These are phyloP conservation scores for Ganoderma leucocontextum DNA, from an alignment of 1,284 basidiomycete species.

Conservation along the genomic window DNA sequence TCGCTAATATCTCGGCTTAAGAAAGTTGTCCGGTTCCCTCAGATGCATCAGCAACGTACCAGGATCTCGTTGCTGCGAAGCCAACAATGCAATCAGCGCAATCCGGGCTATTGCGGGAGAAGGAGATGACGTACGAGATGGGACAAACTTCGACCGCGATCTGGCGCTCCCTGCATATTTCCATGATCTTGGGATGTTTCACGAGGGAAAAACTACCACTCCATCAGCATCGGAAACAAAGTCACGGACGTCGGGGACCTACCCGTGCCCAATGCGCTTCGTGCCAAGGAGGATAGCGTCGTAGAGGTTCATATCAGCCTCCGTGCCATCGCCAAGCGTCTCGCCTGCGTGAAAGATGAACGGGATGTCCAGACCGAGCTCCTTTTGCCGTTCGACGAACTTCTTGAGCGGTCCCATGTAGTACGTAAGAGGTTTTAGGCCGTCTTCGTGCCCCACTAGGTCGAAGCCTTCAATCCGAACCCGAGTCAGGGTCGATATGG, in stretches of 20 bases:
- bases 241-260: slow-evolving; percentile 19
- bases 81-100: slow-evolving; percentile 19
- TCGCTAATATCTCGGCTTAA: slow-evolving; percentile 48
- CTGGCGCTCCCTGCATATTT: slow-evolving; percentile 65
- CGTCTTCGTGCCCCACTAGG: slow-evolving; percentile 81
- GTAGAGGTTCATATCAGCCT: slow-evolving; percentile 78
- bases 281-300: slow-evolving; percentile 82
- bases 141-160: slow-evolving; percentile 78
- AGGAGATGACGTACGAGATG: slow-evolving; percentile 62
- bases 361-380: slow-evolving; percentile 71
- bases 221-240: neutral
- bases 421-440: slow-evolving; percentile 64
- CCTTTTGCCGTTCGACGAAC: slow-evolving; percentile 66
- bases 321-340: slow-evolving; percentile 76
- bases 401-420: slow-evolving; percentile 71
- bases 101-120: neutral
- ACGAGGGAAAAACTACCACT: slow-evolving; percentile 68
- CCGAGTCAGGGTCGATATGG: neutral
- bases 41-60: slow-evolving; percentile 45
- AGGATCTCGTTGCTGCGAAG: slow-evolving; percentile 68
- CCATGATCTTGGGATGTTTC: slow-evolving; percentile 77
- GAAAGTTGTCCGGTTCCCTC: neutral
- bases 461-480: slow-evolving; percentile 76
- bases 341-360: slow-evolving; percentile 86
- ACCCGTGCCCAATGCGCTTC: slow-evolving; percentile 86